These are phyloP conservation scores for Coriolopsis trogii DNA, from an alignment of 1,284 basidiomycete species.

Conservation along the genomic window DNA sequence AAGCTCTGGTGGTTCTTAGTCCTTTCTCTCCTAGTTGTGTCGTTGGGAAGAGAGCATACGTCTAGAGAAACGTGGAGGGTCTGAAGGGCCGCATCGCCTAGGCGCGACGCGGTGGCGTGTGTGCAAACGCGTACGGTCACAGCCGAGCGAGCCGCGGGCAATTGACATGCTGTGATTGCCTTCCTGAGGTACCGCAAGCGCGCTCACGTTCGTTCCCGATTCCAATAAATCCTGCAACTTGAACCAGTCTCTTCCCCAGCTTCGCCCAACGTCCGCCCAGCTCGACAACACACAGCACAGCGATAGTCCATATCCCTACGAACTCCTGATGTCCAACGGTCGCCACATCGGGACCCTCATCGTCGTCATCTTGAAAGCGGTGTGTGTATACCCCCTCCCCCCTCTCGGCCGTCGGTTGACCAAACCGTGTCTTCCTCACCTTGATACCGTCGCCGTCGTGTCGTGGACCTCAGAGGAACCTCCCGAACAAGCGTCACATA, in stretches of 20 bases:
- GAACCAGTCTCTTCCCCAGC: conserved; percentile 6
- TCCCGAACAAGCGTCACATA: conserved; percentile 92
- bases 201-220: conserved; percentile 20
- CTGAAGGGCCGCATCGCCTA: too few species aligned
- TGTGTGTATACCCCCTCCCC: conserved; percentile 49
- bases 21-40: neutral
- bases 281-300: conserved; percentile 2
- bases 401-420: conserved; percentile 6
- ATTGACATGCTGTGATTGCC: conserved; percentile 23
- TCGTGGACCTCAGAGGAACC: conserved; percentile 66
- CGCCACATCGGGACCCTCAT: conserved; percentile 92
- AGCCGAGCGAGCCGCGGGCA: conserved; percentile 15
- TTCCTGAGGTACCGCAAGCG: conserved; percentile 8
- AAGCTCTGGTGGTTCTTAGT: neutral
- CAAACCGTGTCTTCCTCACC: neutral
- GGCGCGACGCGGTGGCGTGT: neutral
- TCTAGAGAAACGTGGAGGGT: too few species aligned
- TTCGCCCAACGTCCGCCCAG: conserved; percentile 4
- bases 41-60: neutral
- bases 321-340: conserved; percentile 24
- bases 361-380: conserved; percentile 93
- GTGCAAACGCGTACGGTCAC: conserved; percentile 8
- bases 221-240: conserved; percentile 17
- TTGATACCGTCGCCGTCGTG: conserved; percentile 15
- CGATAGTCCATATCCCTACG: conserved; percentile 1